phyloP scores from a whole-genome alignment of 2,329 filamentous ascomycete genomes.

The Massarina eburnea region DNA sequence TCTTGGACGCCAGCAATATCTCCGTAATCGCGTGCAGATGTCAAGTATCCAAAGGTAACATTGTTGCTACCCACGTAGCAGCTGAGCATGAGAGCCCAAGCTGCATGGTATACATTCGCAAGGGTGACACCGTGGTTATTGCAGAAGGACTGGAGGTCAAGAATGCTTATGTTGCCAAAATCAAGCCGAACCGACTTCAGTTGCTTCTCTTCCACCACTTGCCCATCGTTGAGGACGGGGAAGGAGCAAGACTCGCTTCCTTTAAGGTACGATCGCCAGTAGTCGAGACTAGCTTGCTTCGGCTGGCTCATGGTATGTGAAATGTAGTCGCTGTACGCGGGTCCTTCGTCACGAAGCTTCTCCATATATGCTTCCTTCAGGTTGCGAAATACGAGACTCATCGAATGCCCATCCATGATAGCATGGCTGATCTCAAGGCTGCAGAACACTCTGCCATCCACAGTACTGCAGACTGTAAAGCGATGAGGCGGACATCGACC shows the following conservation, averaged over 20 bases:
- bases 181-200: conserved; percentile 32
- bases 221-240: conserved; percentile 30
- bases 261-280: conserved; percentile 34
- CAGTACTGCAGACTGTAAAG: conserved; percentile 33
- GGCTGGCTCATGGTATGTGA: conserved; percentile 29
- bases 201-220: conserved; percentile 18
- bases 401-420: conserved; percentile 39
- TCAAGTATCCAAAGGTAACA: conserved; percentile 51
- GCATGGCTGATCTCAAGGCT: conserved; percentile 39
- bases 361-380: conserved; percentile 31
- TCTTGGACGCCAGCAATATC: conserved; percentile 43
- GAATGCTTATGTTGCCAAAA: conserved; percentile 26
- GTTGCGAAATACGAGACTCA: conserved; percentile 32
- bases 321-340: conserved; percentile 38
- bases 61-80: conserved; percentile 40
- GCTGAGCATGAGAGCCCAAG: conserved; percentile 45
- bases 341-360: conserved; percentile 21
- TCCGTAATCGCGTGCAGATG: conserved; percentile 44
- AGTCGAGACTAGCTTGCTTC: conserved; percentile 28
- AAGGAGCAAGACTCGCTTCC: conserved; percentile 38
- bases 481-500: conserved; percentile 33
- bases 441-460: conserved; percentile 22
- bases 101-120: conserved; percentile 49
- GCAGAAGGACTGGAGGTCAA: conserved; percentile 41
- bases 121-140: conserved; percentile 50